Percentiles rank a stretch among this genome's conserved stretches.
phyloP scores from a whole-genome alignment of 495 filamentous ascomycete species.

The Talaromyces thailandensis region DNA sequence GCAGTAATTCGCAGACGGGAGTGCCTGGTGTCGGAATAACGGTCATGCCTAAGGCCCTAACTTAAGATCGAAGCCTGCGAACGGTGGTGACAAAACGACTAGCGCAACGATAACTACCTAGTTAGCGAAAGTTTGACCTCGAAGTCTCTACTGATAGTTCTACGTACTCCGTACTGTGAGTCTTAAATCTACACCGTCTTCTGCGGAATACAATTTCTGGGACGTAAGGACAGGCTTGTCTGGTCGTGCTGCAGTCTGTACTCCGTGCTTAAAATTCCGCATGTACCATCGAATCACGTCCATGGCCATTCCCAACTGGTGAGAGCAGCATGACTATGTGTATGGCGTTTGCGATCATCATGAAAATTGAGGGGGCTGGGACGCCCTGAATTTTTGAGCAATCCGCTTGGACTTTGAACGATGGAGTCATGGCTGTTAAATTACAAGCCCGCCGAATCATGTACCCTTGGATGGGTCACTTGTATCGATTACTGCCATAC shows the following conservation, averaged over 20 bases:
- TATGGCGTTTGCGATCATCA: background rate
- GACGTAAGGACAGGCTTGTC: background rate
- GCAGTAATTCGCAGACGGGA: background rate
- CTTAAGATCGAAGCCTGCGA: background rate
- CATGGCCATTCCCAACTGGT: background rate
- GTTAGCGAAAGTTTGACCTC: background rate
- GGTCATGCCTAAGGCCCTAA: conserved; percentile 1
- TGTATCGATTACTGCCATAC: background rate
- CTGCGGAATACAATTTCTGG: background rate
- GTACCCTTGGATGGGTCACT: background rate
- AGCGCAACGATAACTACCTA: background rate
- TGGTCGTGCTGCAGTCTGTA: background rate
- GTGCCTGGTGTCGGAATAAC: background rate
- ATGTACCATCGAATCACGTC: background rate
- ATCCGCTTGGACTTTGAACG: background rate
- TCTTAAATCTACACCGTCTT: background rate
- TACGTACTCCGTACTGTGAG: background rate
- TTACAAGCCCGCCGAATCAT: background rate
- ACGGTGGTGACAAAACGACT: background rate
- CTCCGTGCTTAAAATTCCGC: background rate
- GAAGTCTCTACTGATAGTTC: background rate
- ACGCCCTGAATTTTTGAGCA: background rate
- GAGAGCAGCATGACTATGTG: background rate
- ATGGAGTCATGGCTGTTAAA: background rate
- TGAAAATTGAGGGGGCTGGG: background rate